These are phyloP conservation scores for Xerocomus minutiporus DNA, from an alignment of 1,284 basidiomycete species.

Conservation along the genomic window DNA sequence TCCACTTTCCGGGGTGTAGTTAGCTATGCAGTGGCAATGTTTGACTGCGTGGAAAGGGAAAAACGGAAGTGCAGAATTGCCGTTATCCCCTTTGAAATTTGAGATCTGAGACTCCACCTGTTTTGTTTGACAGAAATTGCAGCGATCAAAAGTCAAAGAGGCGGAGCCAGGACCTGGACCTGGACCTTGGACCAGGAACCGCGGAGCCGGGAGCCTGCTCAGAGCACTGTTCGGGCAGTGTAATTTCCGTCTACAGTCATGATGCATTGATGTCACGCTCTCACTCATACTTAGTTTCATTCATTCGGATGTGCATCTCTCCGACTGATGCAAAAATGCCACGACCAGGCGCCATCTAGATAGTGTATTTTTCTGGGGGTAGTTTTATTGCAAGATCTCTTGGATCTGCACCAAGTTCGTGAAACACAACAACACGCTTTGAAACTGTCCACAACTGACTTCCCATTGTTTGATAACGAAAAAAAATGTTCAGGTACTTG, in stretches of 20 bases:
- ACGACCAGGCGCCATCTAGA: background rate
- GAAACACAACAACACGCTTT: background rate
- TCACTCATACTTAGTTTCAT: no score
- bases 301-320: background rate
- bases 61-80: no score
- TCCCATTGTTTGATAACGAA: background rate
- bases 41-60: no score
- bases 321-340: background rate
- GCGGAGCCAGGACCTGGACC: background rate
- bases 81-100: no score
- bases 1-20: no score
- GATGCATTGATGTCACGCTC: no score
- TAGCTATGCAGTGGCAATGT: no score
- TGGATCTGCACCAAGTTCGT: background rate
- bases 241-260: background rate
- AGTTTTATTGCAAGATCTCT: background rate
- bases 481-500: background rate
- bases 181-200: background rate
- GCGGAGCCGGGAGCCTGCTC: background rate
- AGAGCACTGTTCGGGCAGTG: background rate
- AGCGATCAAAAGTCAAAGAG: background rate
- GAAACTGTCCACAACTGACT: no score
- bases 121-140: background rate
- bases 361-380: background rate
- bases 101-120: no score